Evolutionary conservation across 495 filamentous ascomycete genomes (phyloP).

Genomic region (Aspergillus funiculosus): DNA sequence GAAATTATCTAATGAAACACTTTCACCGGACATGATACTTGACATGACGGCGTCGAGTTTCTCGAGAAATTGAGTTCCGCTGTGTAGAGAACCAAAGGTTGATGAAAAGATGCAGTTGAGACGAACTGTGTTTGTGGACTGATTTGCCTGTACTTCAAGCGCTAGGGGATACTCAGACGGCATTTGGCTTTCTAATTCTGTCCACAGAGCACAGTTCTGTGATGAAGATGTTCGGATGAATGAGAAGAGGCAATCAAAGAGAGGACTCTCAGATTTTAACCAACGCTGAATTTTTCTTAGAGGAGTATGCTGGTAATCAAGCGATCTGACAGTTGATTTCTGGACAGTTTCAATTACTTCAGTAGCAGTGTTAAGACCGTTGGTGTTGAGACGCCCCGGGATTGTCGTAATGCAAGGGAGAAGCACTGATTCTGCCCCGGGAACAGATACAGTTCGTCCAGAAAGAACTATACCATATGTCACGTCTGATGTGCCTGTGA

Average conservation of each 20-base stretch:
- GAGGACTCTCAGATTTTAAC: conserved; percentile 34
- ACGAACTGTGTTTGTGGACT: conserved; percentile 13
- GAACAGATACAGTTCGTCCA: conserved; percentile 41
- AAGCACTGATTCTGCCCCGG: conserved; percentile 63
- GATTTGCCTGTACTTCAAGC: conserved; percentile 29
- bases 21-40: conserved; percentile 24
- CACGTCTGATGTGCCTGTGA: conserved; percentile 30
- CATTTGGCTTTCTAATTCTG: conserved; percentile 29
- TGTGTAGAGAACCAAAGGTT: conserved; percentile 18
- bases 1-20: conserved; percentile 19
- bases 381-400: conserved; percentile 56
- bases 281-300: conserved; percentile 43
- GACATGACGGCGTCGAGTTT: conserved; percentile 29
- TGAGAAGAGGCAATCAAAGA: conserved; percentile 42
- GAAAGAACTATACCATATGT: conserved; percentile 44
- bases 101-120: conserved; percentile 23
- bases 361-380: conserved; percentile 25
- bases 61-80: conserved; percentile 25
- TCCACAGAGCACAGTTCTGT: conserved; percentile 21
- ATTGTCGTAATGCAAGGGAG: conserved; percentile 88
- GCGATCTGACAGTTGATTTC: conserved; percentile 35
- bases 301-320: conserved; percentile 43
- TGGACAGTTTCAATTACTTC: conserved; percentile 35
- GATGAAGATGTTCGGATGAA: conserved; percentile 20
- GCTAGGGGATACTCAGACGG: conserved; percentile 32